A percentile compares a stretch with the other conserved stretches of the same genome.
phyloP scores from a whole-genome alignment of 306 rosid genomes.

The Cicer chorassanicum region DNA sequence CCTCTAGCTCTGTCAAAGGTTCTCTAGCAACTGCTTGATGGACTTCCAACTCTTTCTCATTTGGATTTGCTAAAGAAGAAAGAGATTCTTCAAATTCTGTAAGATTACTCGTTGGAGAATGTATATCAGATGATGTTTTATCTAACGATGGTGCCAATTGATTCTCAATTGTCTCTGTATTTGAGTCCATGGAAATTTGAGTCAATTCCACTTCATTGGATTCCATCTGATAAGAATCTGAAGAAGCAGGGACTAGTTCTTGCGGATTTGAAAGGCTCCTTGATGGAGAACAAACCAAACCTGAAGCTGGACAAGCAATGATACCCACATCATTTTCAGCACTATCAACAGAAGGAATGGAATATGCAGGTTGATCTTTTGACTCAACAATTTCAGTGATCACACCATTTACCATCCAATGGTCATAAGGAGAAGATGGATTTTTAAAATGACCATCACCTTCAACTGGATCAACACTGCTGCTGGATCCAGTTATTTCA shows the following conservation, averaged over 20 bases:
- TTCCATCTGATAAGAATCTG: slow-evolving; percentile 49
- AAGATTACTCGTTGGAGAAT: slow-evolving; percentile 45
- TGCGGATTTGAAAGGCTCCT: slow-evolving; percentile 43
- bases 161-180: slow-evolving; percentile 42
- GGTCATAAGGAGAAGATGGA: slow-evolving; percentile 51
- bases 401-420: slow-evolving; percentile 44
- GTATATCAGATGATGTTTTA: slow-evolving; percentile 40
- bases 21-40: slow-evolving; percentile 53
- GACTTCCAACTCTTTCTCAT: slow-evolving; percentile 47
- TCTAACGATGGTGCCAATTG: slow-evolving; percentile 45
- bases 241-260: slow-evolving; percentile 46
- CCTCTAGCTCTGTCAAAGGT: slow-evolving; percentile 44
- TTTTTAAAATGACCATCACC: slow-evolving; percentile 49
- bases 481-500: slow-evolving; percentile 49
- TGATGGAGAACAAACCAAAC: slow-evolving; percentile 50
- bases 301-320: slow-evolving; percentile 45
- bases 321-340: slow-evolving; percentile 43
- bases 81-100: slow-evolving; percentile 50
- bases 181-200: slow-evolving; percentile 46
- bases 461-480: slow-evolving; percentile 48
- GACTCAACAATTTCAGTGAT: slow-evolving; percentile 41
- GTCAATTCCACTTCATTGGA: slow-evolving; percentile 51
- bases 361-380: slow-evolving; percentile 44
- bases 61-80: slow-evolving; percentile 45
- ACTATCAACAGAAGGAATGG: slow-evolving; percentile 40